A percentile compares a stretch with the other conserved stretches of the same genome.
Evolutionary conservation across 148 eudicot species (phyloP).

Genomic region (Vaccinium corymbosum): DNA sequence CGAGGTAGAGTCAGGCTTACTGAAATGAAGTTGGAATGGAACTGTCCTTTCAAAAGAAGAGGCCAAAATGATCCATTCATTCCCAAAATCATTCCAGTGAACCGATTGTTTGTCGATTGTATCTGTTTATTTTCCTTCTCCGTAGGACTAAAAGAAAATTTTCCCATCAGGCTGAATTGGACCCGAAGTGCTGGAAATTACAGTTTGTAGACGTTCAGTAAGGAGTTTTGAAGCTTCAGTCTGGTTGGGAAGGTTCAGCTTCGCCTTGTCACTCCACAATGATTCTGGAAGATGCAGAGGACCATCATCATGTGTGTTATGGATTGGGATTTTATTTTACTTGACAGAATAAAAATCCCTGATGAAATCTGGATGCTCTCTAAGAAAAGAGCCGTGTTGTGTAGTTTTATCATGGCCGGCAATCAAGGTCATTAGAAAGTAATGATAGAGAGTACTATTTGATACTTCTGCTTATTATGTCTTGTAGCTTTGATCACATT

Average conservation of each 20-base stretch:
- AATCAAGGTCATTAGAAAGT: background rate
- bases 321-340: constrained; percentile 6
- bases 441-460: background rate
- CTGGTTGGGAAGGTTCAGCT: constrained; percentile 1
- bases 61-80: background rate
- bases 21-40: background rate
- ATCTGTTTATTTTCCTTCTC: background rate
- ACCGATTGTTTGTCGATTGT: background rate
- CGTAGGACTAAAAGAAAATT: background rate
- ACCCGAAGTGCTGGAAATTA: constrained; percentile 76
- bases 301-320: background rate
- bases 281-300: background rate
- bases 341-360: background rate
- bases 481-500: background rate
- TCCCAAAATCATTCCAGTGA: background rate
- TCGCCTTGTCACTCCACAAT: background rate
- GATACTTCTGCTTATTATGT: background rate
- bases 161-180: constrained; percentile 69
- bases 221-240: constrained; percentile 4
- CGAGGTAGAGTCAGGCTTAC: background rate
- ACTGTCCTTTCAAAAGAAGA: background rate
- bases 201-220: constrained; percentile 49
- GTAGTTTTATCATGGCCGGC: background rate
- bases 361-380: background rate
- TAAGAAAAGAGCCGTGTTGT: background rate